Base-by-base conservation (phyloP, 1,284 basidiomycete species). In the Cutaneotrichosporon sp. region DNA sequence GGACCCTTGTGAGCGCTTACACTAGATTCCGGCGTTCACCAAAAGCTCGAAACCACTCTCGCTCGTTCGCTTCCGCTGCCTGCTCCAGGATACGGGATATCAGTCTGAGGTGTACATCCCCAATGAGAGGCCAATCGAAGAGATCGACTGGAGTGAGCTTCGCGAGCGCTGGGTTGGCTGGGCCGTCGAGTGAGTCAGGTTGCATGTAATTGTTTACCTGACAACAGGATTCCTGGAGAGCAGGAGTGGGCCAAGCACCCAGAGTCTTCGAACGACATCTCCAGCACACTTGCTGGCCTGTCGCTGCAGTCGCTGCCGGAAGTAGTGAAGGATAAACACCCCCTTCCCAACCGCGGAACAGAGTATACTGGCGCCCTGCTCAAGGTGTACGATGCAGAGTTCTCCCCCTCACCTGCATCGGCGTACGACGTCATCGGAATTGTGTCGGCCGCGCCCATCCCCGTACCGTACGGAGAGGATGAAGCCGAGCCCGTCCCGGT, bases 61-160 rank as follows among this genome's bases (percentile, higher is more conserved):
- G 7, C 46, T 75, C 2, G 69, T 72, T 38, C 62, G 62, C 9
- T 75, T 75, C 63, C 44, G 63, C 42, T 72, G 70, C 54, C 62
- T 75, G 46, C 60, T 75, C 3, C 74, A 75, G 57, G 74, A 75
- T 50, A 74, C 72, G 1, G 71, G 74, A 8, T 75, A 73, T 51
- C 70, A 72, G 0, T 56, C 70, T 45, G 74, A 75, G 51, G 71
- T 75, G 9, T 75, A 75, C 55, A 55, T 70, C 7, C 68, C 72
- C 4, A 7, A 9, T 47, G 52, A 29, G 29, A 31, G 29, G 14
- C 10, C 47, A 44, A 34, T n/a, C 20, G 51, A 54, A 9, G 22
- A 33, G 10, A 47, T 61, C 4, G 66, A 68, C 51, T 65, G 66
- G 66, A 66, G 57, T 42, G 52, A 66, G 34, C 59, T 75, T 24